phyloP scores from a whole-genome alignment of 2,329 filamentous ascomycete species.

The Epichloe sylvatica region DNA sequence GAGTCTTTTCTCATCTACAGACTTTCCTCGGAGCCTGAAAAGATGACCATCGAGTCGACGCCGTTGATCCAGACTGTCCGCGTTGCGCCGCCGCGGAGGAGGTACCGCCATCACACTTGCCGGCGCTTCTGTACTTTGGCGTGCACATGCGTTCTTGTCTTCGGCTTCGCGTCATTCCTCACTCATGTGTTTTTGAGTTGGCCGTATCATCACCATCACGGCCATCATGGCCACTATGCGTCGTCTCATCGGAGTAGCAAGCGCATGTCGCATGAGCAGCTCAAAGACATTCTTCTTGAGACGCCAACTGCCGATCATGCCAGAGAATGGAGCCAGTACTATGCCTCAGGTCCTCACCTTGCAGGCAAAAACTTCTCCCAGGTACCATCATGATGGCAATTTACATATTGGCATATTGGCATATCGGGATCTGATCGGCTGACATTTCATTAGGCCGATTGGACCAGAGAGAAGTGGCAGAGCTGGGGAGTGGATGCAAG shows the following conservation, averaged over 20 bases:
- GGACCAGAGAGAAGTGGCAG: slow-evolving; percentile 62
- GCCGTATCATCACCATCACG: slow-evolving; percentile 22
- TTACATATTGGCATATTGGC: neutral
- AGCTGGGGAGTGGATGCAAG: slow-evolving; percentile 52
- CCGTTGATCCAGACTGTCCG: slow-evolving; percentile 53
- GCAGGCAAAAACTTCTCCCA: slow-evolving; percentile 67
- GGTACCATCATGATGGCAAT: slow-evolving; percentile 17
- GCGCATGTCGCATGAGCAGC: slow-evolving; percentile 29
- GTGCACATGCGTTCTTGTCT: slow-evolving; percentile 38
- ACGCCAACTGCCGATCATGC: slow-evolving; percentile 43
- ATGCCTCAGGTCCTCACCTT: slow-evolving; percentile 61
- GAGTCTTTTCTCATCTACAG: slow-evolving; percentile 3
- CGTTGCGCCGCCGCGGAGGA: slow-evolving; percentile 35
- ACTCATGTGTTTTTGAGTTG: slow-evolving; percentile 31
- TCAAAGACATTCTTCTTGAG: slow-evolving; percentile 42
- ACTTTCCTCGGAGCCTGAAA: slow-evolving; percentile 11
- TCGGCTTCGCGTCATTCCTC: slow-evolving; percentile 35
- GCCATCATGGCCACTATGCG: slow-evolving; percentile 11
- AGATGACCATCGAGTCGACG: slow-evolving; percentile 40
- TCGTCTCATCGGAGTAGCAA: slow-evolving; percentile 14
- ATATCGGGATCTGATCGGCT: neutral
- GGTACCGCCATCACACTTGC: slow-evolving; percentile 45
- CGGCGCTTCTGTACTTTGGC: slow-evolving; percentile 54
- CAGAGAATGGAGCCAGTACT: slow-evolving; percentile 64
- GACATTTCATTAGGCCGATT: slow-evolving; percentile 39